phyloP scores from a whole-genome alignment of 495 filamentous ascomycete species.

The Cercophora samala region DNA sequence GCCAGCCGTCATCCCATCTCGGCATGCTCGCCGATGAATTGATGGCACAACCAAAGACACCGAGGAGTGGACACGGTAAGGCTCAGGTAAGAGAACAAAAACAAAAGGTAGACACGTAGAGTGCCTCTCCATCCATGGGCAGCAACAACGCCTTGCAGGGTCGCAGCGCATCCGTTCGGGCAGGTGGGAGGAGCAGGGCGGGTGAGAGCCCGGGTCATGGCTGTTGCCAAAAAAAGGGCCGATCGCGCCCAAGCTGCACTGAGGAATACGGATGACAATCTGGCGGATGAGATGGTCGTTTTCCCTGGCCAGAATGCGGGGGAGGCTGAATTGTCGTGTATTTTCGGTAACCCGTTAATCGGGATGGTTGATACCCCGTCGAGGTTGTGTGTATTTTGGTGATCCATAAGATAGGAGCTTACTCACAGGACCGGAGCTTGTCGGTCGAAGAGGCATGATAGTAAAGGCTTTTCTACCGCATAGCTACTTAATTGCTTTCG shows the following conservation, averaged over 20 bases:
- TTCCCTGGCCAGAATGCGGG: neutral
- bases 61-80: neutral
- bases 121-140: neutral
- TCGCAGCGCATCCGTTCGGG: conserved; percentile 7
- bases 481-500: too few species aligned
- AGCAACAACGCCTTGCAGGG: conserved; percentile 5
- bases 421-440: too few species aligned
- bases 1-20: neutral
- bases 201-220: neutral
- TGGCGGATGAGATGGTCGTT: neutral
- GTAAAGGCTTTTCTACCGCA: too few species aligned
- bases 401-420: too few species aligned
- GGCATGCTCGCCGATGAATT: neutral
- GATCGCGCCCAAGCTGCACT: conserved; percentile 12
- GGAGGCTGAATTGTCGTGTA: neutral
- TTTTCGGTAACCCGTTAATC: too few species aligned
- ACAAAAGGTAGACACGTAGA: neutral
- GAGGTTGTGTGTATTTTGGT: too few species aligned
- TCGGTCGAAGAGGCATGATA: too few species aligned
- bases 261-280: neutral
- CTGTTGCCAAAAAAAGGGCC: conserved; percentile 20
- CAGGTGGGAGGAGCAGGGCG: neutral
- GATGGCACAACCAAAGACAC: neutral
- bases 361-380: too few species aligned
- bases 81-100: neutral